A percentile compares a stretch with the other conserved stretches of the same genome.
Conservation (phyloP, 148 eudicot genomes). For the Vaccinium darrowii region DNA sequence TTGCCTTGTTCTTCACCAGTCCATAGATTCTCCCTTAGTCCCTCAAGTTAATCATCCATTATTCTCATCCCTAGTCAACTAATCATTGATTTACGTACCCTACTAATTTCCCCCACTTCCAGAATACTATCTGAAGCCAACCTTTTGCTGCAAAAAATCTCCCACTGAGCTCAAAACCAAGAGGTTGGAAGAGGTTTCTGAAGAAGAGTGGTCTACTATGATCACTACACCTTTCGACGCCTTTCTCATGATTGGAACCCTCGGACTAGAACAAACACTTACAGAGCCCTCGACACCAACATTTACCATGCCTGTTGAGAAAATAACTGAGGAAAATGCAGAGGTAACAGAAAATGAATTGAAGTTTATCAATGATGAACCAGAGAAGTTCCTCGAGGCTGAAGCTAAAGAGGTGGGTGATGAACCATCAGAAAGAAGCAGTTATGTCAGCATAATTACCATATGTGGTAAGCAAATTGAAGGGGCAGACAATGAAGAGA, state of each 20-base stretch:
- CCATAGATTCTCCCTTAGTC: too few relatives aligned
- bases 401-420: conserved; percentile 35
- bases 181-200: conserved; percentile 19
- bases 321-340: conserved; percentile 29
- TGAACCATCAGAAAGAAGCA: conserved; percentile 44
- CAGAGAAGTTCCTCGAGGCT: conserved; percentile 54
- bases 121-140: conserved; percentile 28
- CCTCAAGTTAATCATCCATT: too few relatives aligned
- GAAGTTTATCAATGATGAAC: conserved; percentile 55
- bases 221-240: conserved; percentile 42
- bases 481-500: conserved; percentile 29
- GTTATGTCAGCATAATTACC: conserved; percentile 44
- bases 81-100: too few relatives aligned
- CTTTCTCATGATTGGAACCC: conserved; percentile 77
- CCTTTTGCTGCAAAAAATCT: conserved; percentile 24
- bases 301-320: conserved; percentile 38
- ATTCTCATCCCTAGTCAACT: too few relatives aligned
- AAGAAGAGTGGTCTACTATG: conserved; percentile 28
- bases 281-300: conserved; percentile 64
- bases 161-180: conserved; percentile 17
- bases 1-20: too few relatives aligned
- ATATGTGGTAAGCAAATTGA: conserved; percentile 35
- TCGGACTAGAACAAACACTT: conserved; percentile 44
- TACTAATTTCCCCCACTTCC: too few relatives aligned
- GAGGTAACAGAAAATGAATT: conserved; percentile 47